Conservation (phyloP, 345 rosid species). For the Carallia brachiata region DNA sequence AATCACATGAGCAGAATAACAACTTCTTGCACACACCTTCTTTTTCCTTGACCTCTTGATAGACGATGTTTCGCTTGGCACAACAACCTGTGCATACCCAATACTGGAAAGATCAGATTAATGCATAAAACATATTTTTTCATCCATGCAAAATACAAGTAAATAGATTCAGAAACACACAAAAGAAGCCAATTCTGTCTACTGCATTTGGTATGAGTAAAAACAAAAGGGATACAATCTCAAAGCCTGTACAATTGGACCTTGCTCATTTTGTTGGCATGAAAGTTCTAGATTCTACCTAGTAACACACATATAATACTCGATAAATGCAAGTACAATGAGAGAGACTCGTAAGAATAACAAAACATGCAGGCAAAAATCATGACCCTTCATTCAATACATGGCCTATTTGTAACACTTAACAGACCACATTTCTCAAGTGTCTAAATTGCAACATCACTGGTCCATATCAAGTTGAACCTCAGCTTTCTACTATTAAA, state of each 20-base stretch:
- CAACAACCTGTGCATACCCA: slow-evolving; percentile 26
- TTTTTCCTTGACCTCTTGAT: slow-evolving; percentile 67
- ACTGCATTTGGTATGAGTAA: too few relatives aligned
- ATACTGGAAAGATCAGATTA: background rate
- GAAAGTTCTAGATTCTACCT: background rate
- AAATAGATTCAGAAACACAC: too few relatives aligned
- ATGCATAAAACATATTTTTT: background rate
- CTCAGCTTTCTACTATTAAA: too few relatives aligned
- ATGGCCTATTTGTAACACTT: background rate
- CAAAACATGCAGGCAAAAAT: background rate
- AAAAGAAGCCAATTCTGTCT: too few relatives aligned
- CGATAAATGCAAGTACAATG: background rate
- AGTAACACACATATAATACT: background rate
- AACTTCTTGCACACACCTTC: slow-evolving; percentile 38
- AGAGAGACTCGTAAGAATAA: background rate
- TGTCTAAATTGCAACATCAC: background rate
- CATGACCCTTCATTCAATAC: background rate
- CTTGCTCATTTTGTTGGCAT: background rate
- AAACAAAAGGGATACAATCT: too few relatives aligned
- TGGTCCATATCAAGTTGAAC: background rate
- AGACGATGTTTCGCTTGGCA: slow-evolving; percentile 32
- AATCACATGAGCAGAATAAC: background rate
- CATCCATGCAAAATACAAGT: background rate
- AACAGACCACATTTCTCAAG: background rate
- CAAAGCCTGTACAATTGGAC: too few relatives aligned